Conservation (phyloP, 31 red algal species). For the Endocladia muricata region DNA sequence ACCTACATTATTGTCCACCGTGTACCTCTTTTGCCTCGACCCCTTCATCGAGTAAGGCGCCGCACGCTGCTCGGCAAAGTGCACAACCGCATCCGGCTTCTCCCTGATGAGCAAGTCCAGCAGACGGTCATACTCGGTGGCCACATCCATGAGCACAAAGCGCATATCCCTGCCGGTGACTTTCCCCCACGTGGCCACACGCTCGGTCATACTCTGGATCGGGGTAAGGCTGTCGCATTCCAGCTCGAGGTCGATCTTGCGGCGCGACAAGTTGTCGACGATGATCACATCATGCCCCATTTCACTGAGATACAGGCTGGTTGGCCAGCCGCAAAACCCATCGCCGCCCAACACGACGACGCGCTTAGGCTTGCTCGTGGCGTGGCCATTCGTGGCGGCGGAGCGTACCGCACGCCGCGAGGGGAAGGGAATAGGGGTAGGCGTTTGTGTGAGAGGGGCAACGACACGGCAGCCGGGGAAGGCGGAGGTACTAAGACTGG, state of each 20-base stretch:
- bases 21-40: constrained; percentile 86
- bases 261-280: constrained; percentile 95
- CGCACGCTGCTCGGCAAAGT: constrained; percentile 98
- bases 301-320: constrained; percentile 84
- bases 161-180: constrained; percentile 61
- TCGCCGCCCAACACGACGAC: constrained; percentile 94
- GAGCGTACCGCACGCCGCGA: not conserved
- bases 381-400: constrained; percentile 9
- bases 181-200: constrained; percentile 63
- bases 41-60: constrained; percentile 98
- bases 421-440: no score
- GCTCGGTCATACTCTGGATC: constrained; percentile 77
- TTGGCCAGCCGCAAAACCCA: constrained; percentile 99
- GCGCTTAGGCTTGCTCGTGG: constrained; percentile 5
- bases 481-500: no score
- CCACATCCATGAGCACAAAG: constrained; percentile 88
- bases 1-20: constrained; percentile 94
- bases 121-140: constrained; percentile 72
- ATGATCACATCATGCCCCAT: constrained; percentile 92
- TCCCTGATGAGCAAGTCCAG: constrained; percentile 67
- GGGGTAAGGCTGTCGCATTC: constrained; percentile 92
- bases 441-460: no score
- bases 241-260: constrained; percentile 96
- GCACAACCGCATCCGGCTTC: constrained; percentile 87
- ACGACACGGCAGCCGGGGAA: no score